Percentiles rank a stretch among this genome's conserved stretches.
phyloP scores from a whole-genome alignment of 2,329 filamentous ascomycete species.

The Bipolaris cookei region DNA sequence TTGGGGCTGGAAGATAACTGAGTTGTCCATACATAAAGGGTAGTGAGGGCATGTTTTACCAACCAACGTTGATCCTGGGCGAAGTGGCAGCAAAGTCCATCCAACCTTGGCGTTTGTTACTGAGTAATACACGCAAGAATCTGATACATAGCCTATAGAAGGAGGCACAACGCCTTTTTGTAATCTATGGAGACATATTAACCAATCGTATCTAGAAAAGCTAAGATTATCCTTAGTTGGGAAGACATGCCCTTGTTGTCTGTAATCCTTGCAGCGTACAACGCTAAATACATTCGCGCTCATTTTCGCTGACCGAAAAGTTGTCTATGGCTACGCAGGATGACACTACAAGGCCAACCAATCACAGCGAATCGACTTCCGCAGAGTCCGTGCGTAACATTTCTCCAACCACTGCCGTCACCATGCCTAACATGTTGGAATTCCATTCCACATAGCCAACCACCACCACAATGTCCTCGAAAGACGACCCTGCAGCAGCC shows the following conservation, averaged over 20 bases:
- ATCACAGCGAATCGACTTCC: conserved; percentile 27
- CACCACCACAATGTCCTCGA: conserved; percentile 31
- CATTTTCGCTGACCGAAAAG: neutral
- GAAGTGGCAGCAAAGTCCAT: too few species aligned
- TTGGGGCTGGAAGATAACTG: neutral
- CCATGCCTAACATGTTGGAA: conserved; percentile 16
- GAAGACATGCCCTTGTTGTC: too few species aligned
- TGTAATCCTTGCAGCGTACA: neutral
- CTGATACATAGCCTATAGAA: too few species aligned
- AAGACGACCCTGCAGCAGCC: conserved; percentile 45
- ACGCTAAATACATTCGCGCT: neutral
- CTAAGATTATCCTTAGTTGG: too few species aligned
- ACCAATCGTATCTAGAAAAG: too few species aligned
- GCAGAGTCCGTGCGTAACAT: conserved; percentile 33
- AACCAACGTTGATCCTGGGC: too few species aligned
- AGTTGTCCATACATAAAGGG: neutral
- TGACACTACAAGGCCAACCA: conserved; percentile 16
- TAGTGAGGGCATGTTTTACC: too few species aligned
- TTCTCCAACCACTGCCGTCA: conserved; percentile 31
- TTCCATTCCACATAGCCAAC: conserved; percentile 5
- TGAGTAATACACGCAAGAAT: too few species aligned
- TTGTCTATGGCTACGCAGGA: conserved; percentile 22
- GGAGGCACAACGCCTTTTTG: too few species aligned
- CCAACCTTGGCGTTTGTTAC: too few species aligned
- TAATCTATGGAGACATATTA: too few species aligned